Evolutionary conservation across 2,329 filamentous ascomycete species (phyloP).

Genomic region (Diaporthe sp.): DNA sequence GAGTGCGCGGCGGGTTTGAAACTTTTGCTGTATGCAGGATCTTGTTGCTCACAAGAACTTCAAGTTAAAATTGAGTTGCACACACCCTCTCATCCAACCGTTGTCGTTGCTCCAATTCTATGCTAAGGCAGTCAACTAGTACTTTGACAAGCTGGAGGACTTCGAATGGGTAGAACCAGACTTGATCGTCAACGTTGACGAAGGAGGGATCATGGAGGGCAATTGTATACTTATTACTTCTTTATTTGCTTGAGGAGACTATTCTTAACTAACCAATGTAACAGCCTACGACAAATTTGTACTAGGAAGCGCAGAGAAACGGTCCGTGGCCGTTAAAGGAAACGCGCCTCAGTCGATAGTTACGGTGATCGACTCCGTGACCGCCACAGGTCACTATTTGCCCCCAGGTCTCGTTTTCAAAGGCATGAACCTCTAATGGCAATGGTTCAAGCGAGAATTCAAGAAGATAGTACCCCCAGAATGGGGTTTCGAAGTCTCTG

Average conservation of each 20-base stretch:
- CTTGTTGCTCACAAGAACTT: too few species aligned
- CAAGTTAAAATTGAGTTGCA: too few species aligned
- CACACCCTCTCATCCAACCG: too few species aligned
- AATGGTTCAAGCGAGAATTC: background rate
- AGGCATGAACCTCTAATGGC: too few species aligned
- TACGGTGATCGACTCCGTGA: background rate
- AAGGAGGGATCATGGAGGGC: background rate
- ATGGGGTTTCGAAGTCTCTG: background rate
- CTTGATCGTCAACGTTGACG: background rate
- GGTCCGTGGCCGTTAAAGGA: background rate
- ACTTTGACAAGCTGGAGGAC: too few species aligned
- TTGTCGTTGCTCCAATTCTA: too few species aligned
- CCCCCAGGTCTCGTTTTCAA: background rate
- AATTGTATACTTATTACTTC: background rate
- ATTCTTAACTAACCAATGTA: background rate
- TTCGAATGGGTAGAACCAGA: too few species aligned
- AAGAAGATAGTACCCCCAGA: background rate
- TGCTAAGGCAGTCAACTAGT: too few species aligned
- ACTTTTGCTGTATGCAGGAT: too few species aligned
- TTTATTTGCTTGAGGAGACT: background rate
- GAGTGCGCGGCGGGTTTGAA: too few species aligned
- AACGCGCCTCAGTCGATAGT: background rate
- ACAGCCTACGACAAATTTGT: background rate
- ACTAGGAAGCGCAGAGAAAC: background rate
- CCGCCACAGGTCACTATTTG: background rate